Base-by-base conservation (phyloP, 345 rosid species). In the Gossypium bickii region DNA sequence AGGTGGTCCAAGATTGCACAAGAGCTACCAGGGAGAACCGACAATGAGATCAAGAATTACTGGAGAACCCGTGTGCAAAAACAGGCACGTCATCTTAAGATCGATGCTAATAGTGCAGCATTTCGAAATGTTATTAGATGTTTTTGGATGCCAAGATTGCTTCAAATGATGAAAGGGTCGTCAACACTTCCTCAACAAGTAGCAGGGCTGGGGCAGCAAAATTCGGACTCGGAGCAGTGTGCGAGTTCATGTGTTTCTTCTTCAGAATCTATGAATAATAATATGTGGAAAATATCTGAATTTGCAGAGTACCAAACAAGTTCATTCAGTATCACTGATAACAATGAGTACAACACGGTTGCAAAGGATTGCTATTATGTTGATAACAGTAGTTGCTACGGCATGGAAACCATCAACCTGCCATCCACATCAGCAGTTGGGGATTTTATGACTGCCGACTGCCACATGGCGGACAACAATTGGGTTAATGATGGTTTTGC, bases 21-120 rank as follows among this genome's bases (percentile, higher is more conserved):
- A 64, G 79, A 87, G 71, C 80, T 90, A 78, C 94, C 94, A 0
- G 92, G 94, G 71, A 83, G 94, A 78, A 90, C 94, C 0, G 94
- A 90, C 45, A 90, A 90, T 74, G 94, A 90, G 63, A 90, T 90
- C n/a, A 90, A 90, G 79, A 88, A 90, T 67, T 90, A 90, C 45
- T 90, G 94, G 94, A 87, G 94, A 80, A 90, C 94, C n/a, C 75
- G 94, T 20, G 89, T 90, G 59, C 88, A 88, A 12, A 88, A 86
- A 75, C 92, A 88, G 57, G 94, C 94, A 1, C 80, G 82, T 47
- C 85, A 85, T 64, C 85, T 90, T 3, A 87, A 86, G 61, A 76
- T 87, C 12, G 94, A 90, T 58, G 84, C 86, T 15, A 87, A 88
- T 20, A 90, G 94, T 81, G 60, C 78, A 38, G 80, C 83, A 51